These are phyloP conservation scores for Ganoderma resinaceum DNA, from an alignment of 1,284 basidiomycete species.

Conservation along the genomic window DNA sequence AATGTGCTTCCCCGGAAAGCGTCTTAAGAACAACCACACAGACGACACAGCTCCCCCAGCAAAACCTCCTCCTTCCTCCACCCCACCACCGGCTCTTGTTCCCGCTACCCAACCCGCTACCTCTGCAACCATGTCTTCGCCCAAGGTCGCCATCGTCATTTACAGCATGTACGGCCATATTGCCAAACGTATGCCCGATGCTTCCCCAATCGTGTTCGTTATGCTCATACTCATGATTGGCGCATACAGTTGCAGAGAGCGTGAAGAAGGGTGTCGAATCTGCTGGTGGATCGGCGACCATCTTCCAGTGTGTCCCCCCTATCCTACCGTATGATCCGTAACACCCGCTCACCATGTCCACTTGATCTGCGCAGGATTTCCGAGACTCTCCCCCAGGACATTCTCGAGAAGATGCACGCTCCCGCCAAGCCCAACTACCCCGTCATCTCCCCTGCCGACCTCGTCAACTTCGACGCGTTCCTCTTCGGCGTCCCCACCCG, in stretches of 20 bases:
- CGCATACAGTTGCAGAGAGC: slow-evolving; percentile 73
- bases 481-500: slow-evolving; percentile 84
- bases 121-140: slow-evolving; percentile 42
- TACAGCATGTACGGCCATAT: slow-evolving; percentile 89
- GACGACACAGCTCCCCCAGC: slow-evolving; percentile 37
- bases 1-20: slow-evolving; percentile 53
- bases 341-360: slow-evolving; percentile 5
- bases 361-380: slow-evolving; percentile 58
- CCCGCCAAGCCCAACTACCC: slow-evolving; percentile 78
- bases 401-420: slow-evolving; percentile 82
- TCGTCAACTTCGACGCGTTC: slow-evolving; percentile 74
- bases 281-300: slow-evolving; percentile 75
- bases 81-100: slow-evolving; percentile 24
- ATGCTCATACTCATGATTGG: not conserved
- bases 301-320: slow-evolving; percentile 68
- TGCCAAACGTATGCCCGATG: slow-evolving; percentile 59
- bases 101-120: slow-evolving; percentile 27
- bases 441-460: slow-evolving; percentile 68
- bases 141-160: slow-evolving; percentile 82
- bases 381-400: slow-evolving; percentile 85
- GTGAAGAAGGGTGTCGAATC: slow-evolving; percentile 76
- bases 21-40: slow-evolving; percentile 44
- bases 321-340: not conserved
- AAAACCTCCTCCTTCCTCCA: slow-evolving; percentile 25
- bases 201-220: not conserved